phyloP scores from a whole-genome alignment of 441 rosid species.

The Corymbia calophylla region DNA sequence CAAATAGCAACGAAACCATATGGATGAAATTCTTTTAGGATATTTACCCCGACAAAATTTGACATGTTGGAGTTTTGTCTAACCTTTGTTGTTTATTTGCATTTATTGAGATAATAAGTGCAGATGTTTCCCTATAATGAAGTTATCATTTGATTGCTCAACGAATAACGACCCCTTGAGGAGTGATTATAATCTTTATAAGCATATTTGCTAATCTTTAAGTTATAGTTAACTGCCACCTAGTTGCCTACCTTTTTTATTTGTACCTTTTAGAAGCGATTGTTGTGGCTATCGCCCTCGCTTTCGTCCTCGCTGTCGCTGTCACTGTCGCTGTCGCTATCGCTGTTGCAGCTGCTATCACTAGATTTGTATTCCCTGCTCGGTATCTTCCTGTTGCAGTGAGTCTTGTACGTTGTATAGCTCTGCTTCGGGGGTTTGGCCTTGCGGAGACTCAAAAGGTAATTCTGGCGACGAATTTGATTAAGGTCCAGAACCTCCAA shows the following conservation, averaged over 20 bases:
- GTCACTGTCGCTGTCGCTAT: neutral
- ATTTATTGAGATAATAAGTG: neutral
- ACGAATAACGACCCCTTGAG: neutral
- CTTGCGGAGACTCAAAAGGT: too few relatives aligned
- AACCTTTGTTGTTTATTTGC: neutral
- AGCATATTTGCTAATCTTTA: neutral
- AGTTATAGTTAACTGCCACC: neutral
- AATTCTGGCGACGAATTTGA: too few relatives aligned
- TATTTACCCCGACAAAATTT: neutral
- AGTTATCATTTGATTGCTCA: neutral
- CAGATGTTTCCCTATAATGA: too few relatives aligned
- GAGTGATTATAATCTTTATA: neutral
- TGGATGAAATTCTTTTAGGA: neutral
- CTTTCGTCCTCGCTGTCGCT: neutral
- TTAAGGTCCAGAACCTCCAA: neutral
- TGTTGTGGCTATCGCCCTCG: neutral
- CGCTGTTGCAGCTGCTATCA: neutral
- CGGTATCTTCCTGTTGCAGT: too few relatives aligned
- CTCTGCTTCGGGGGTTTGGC: too few relatives aligned
- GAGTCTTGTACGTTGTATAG: too few relatives aligned
- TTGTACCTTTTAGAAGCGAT: neutral
- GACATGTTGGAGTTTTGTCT: neutral
- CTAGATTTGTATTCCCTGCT: neutral
- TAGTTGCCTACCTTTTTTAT: neutral
- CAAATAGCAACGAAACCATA: neutral